phyloP scores from a whole-genome alignment of 306 rosid genomes.

The Lablab purpureus region DNA sequence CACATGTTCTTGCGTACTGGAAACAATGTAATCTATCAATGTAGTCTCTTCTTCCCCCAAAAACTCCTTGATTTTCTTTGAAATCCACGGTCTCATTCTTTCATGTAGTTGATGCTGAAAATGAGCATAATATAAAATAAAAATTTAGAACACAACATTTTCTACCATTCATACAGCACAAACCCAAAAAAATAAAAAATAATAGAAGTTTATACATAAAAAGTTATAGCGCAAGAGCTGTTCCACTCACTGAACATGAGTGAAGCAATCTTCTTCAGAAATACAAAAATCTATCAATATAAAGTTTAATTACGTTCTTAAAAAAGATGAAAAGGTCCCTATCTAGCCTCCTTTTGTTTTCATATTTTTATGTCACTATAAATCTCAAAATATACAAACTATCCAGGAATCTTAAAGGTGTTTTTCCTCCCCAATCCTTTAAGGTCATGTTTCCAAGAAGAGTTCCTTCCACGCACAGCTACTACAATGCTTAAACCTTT shows the following conservation, averaged over 20 bases:
- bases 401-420: neutral
- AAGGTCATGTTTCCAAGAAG: neutral
- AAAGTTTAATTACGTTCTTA: neutral
- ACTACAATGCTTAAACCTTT: conserved; percentile 34
- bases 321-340: conserved; percentile 8
- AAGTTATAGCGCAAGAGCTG: neutral
- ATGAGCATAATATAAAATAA: conserved; percentile 11
- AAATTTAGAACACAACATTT: conserved; percentile 26
- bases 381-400: neutral
- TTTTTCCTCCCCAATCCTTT: conserved; percentile 4
- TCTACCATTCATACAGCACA: conserved; percentile 25
- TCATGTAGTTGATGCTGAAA: conserved; percentile 89
- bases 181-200: conserved; percentile 13
- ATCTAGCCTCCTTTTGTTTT: neutral
- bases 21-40: conserved; percentile 91
- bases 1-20: conserved; percentile 91
- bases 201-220: conserved; percentile 7
- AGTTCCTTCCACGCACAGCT: conserved; percentile 3
- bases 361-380: neutral
- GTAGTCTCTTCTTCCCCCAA: conserved; percentile 96
- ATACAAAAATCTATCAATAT: neutral
- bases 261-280: neutral
- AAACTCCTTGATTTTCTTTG: conserved; percentile 90
- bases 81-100: conserved; percentile 98
- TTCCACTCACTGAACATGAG: conserved; percentile 1